Percentiles rank a stretch among this genome's conserved stretches.
Conservation (phyloP, 768 basidiomycete genomes). For the Tricholoma sp. region DNA sequence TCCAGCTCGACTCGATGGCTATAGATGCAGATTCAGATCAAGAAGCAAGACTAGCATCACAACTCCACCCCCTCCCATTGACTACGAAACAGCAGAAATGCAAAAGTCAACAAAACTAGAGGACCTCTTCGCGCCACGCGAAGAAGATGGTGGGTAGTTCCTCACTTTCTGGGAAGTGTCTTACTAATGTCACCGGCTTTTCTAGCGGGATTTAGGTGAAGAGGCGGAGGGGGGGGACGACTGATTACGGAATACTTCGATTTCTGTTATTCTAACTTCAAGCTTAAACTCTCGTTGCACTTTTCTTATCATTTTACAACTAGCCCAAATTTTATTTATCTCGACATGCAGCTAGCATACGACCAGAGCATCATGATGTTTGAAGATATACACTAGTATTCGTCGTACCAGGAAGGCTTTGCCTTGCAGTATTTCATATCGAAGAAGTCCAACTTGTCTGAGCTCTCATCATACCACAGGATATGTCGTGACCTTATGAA, state of each 20-base stretch:
- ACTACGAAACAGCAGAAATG: slow-evolving; percentile 4
- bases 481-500: background rate
- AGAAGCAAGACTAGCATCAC: slow-evolving; percentile 5
- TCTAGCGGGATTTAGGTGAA: slow-evolving; percentile 56
- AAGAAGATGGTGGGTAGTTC: slow-evolving; percentile 53
- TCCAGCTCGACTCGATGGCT: slow-evolving; percentile 6
- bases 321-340: no score
- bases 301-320: no score
- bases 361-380: no score
- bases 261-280: no score
- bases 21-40: slow-evolving; percentile 10
- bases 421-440: background rate
- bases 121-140: slow-evolving; percentile 68
- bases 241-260: no score
- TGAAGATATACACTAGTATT: no score
- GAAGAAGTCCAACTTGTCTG: background rate
- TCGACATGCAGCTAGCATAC: no score
- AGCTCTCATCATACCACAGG: background rate
- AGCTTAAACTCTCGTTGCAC: no score
- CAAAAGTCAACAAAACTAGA: slow-evolving; percentile 42
- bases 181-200: background rate
- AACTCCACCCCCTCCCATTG: background rate
- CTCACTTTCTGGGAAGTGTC: background rate
- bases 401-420: no score
- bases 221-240: slow-evolving; percentile 38